Percentiles rank a stretch among this genome's conserved stretches.
These are phyloP conservation scores for Dipteronia dyeriana DNA, from an alignment of 345 rosid species.

Conservation along the genomic window DNA sequence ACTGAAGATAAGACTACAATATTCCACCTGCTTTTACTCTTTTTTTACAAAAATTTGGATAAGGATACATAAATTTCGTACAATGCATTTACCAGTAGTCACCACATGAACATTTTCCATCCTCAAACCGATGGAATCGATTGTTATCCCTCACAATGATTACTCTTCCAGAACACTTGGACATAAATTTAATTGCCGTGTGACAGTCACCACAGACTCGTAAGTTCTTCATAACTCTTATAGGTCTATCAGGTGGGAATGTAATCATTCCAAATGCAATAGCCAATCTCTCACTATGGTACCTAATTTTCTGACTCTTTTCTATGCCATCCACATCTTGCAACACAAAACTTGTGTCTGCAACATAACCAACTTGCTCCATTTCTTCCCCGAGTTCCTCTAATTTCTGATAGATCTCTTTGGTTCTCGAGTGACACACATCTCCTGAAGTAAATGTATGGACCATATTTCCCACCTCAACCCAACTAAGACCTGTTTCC, in stretches of 20 bases:
- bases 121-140: conserved; percentile 78
- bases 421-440: conserved; percentile 47
- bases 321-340: conserved; percentile 67
- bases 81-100: conserved; percentile 73
- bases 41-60: neutral
- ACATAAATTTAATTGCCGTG: conserved; percentile 80
- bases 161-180: conserved; percentile 69
- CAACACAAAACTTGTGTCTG: conserved; percentile 80
- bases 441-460: conserved; percentile 90
- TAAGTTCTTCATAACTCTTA: conserved; percentile 84
- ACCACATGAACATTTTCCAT: conserved; percentile 84
- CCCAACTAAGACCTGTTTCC: conserved; percentile 93
- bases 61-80: conserved; percentile 13
- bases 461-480: conserved; percentile 81
- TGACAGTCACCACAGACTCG: conserved; percentile 93
- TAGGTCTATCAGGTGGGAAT: conserved; percentile 59
- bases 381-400: conserved; percentile 76
- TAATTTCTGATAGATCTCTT: conserved; percentile 71
- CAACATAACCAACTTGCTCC: conserved; percentile 82
- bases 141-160: conserved; percentile 85
- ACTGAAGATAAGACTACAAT: neutral
- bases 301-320: conserved; percentile 68
- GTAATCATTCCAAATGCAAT: conserved; percentile 74
- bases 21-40: neutral
- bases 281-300: conserved; percentile 85